phyloP scores from a whole-genome alignment of 116 monocot genomes.

The Dioscorea cayenensis region DNA sequence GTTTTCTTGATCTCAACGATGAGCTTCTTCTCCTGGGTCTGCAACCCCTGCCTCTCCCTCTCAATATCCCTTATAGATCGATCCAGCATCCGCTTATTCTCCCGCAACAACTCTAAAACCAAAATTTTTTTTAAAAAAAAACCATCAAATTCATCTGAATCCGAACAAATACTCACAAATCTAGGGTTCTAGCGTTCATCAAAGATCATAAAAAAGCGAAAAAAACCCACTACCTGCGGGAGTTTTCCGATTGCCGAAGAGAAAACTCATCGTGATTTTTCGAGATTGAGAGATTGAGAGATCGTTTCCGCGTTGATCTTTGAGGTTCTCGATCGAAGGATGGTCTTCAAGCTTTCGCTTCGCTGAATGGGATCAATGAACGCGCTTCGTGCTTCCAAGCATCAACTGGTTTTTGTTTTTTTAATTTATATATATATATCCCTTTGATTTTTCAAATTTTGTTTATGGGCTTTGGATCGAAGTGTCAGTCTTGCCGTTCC shows the following conservation, averaged over 20 bases:
- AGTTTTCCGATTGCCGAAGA: conserved; percentile 62
- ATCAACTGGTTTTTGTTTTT: no score
- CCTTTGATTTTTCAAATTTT: no score
- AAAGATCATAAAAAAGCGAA: background rate
- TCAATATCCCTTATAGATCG: conserved; percentile 56
- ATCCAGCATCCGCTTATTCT: conserved; percentile 67
- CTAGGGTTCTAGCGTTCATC: background rate
- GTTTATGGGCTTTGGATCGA: no score
- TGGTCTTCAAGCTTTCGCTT: no score
- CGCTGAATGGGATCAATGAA: no score
- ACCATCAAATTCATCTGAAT: background rate
- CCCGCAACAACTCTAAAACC: conserved; percentile 43
- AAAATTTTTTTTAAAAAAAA: background rate
- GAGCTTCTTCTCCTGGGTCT: conserved; percentile 61
- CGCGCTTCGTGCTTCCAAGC: no score
- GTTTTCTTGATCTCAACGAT: conserved; percentile 61
- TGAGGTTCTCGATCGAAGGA: no score
- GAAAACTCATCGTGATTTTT: conserved; percentile 37
- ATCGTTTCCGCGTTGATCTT: background rate
- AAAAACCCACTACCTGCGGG: conserved; percentile 32
- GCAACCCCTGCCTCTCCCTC: conserved; percentile 59
- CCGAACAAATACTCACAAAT: background rate
- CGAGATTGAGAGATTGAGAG: background rate
- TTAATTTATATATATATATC: no score
- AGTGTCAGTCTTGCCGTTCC: no score